phyloP scores from a whole-genome alignment of 331 rosid genomes.

The Pyracantha coccinea region DNA sequence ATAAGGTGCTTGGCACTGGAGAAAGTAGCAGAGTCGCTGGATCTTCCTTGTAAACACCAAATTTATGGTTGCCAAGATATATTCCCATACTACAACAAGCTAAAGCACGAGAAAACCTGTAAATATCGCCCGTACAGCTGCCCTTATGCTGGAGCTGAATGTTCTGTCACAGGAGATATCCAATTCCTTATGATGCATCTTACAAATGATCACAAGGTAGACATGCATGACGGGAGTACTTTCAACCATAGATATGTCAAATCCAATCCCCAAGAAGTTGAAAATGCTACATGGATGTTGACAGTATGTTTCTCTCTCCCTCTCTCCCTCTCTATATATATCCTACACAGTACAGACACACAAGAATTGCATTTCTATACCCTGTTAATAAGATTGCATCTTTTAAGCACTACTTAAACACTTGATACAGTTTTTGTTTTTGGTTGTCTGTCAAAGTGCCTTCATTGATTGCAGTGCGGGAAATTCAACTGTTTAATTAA shows the following conservation, averaged over 20 bases:
- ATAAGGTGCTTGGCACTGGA: slow-evolving; percentile 53
- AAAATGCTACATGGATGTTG: slow-evolving; percentile 53
- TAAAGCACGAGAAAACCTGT: slow-evolving; percentile 47
- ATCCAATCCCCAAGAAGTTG: slow-evolving; percentile 46
- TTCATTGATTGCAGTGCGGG: neutral
- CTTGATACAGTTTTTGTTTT: neutral
- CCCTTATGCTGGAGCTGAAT: slow-evolving; percentile 51
- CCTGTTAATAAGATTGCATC: neutral
- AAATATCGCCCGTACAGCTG: slow-evolving; percentile 41
- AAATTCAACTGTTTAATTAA: no score
- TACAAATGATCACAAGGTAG: slow-evolving; percentile 45
- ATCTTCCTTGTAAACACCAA: slow-evolving; percentile 45
- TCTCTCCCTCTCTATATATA: neutral
- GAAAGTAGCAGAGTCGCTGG: slow-evolving; percentile 49
- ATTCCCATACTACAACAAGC: slow-evolving; percentile 45
- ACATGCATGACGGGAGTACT: slow-evolving; percentile 47
- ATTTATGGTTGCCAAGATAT: slow-evolving; percentile 37
- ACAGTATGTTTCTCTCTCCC: slow-evolving; percentile 25
- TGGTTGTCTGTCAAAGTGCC: neutral
- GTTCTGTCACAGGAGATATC: slow-evolving; percentile 43
- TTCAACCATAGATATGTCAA: slow-evolving; percentile 58
- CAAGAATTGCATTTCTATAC: neutral
- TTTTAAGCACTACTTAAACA: neutral
- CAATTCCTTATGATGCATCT: slow-evolving; percentile 43
- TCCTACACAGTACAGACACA: neutral